Evolutionary conservation across 352 stramenopile species (phyloP).

Genomic region (Phytopythium vexans): DNA sequence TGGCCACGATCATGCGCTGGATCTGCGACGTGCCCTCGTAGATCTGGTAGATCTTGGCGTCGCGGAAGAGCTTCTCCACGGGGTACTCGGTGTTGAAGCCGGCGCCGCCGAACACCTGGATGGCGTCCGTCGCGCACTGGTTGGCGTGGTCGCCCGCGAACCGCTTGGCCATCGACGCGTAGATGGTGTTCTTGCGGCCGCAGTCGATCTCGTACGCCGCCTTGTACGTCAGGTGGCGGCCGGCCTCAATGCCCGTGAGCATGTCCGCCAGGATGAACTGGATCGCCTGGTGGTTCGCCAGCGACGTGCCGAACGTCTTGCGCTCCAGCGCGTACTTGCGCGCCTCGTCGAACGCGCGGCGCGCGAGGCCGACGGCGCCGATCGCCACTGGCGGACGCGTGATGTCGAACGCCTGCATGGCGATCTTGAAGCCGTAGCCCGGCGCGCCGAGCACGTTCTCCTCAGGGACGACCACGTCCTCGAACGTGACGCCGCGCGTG

Average conservation of each 20-base stretch:
- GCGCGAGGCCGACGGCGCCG: constrained; percentile 79
- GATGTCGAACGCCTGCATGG: constrained; percentile 91
- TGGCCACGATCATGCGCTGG: constrained; percentile 89
- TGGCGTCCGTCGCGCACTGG: constrained; percentile 81
- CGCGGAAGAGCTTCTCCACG: constrained; percentile 91
- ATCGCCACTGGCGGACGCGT: constrained; percentile 87
- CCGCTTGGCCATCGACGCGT: constrained; percentile 89
- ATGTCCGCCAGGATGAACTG: constrained; percentile 91
- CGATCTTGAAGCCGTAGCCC: constrained; percentile 91
- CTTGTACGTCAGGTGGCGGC: constrained; percentile 84
- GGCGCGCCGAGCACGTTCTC: constrained; percentile 85
- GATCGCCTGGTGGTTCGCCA: constrained; percentile 87
- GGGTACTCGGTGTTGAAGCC: constrained; percentile 92
- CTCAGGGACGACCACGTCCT: constrained; percentile 85
- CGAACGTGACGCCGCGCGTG: constrained; percentile 89
- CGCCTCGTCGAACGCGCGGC: constrained; percentile 87
- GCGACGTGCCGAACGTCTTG: constrained; percentile 86
- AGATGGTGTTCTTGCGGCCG: constrained; percentile 88
- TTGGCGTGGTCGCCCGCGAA: constrained; percentile 88
- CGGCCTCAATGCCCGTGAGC: constrained; percentile 88
- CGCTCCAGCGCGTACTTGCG: constrained; percentile 83
- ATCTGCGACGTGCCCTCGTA: constrained; percentile 93
- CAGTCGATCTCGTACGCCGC: constrained; percentile 88
- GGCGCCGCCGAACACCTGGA: constrained; percentile 89
- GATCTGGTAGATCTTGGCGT: constrained; percentile 92